phyloP scores from a whole-genome alignment of 352 stramenopile genomes.

The Globisporangium cystogenes region DNA sequence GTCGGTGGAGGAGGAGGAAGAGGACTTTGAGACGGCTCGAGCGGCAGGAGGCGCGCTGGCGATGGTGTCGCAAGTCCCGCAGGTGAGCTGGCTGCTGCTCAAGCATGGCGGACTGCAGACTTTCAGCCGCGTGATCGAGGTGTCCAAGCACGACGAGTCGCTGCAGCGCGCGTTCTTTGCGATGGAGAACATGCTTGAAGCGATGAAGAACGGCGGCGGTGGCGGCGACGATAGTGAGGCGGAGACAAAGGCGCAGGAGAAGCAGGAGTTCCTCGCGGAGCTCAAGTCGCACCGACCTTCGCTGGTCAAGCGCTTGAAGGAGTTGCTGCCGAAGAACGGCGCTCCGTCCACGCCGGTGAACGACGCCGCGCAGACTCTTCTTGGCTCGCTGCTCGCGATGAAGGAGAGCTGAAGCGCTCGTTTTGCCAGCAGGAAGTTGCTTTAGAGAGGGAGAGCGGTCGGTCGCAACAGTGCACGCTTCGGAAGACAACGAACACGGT shows the following conservation, averaged over 20 bases:
- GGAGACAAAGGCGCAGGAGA: constrained; percentile 33
- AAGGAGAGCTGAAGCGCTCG: constrained; percentile 5
- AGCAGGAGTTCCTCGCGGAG: constrained; percentile 35
- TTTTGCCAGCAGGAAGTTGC: not conserved
- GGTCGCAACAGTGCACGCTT: no score
- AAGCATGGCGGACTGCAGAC: constrained; percentile 57
- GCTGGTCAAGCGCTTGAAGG: constrained; percentile 33
- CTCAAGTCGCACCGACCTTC: constrained; percentile 24
- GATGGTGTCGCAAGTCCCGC: constrained; percentile 86
- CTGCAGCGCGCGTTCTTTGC: constrained; percentile 71
- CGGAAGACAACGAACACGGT: not conserved
- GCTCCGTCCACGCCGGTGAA: constrained; percentile 23
- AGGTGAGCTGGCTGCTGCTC: constrained; percentile 68
- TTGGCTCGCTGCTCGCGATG: constrained; percentile 31
- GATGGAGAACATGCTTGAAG: constrained; percentile 69
- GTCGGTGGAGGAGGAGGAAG: constrained; percentile 87
- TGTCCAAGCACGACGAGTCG: constrained; percentile 54
- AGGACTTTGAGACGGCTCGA: constrained; percentile 89
- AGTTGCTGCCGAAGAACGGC: constrained; percentile 17
- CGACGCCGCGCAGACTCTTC: constrained; percentile 45
- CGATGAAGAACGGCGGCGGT: constrained; percentile 13
- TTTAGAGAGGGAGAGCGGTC: not conserved
- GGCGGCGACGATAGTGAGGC: constrained; percentile 6
- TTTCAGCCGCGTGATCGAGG: constrained; percentile 46
- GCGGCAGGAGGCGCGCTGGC: constrained; percentile 91